Percentiles rank a stretch among this genome's conserved stretches.
These are phyloP conservation scores for Sclerotinia trifoliorum DNA, from an alignment of 2,329 filamentous ascomycete species.

Conservation along the genomic window DNA sequence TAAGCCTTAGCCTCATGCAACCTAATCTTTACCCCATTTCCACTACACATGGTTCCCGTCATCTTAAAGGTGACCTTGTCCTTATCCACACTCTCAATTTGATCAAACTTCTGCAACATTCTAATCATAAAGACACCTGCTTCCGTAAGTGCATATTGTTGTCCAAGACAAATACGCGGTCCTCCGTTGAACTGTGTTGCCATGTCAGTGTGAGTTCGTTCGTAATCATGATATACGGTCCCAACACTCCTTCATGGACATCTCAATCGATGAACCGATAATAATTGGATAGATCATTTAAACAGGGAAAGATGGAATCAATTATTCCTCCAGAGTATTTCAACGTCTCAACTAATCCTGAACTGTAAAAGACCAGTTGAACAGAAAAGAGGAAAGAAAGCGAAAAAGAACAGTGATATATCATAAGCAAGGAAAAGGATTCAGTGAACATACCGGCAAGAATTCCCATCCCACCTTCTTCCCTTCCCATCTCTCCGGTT, in stretches of 20 bases:
- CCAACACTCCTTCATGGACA: no score
- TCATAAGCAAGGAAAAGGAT: background rate
- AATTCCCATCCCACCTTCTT: constrained; percentile 48
- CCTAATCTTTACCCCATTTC: constrained; percentile 41
- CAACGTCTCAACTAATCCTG: background rate
- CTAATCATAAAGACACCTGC: constrained; percentile 40
- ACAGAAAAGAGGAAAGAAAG: background rate
- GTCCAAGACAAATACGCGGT: constrained; percentile 42
- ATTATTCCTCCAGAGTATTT: background rate
- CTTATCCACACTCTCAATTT: constrained; percentile 36
- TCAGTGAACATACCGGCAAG: constrained; percentile 37
- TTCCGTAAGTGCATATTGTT: constrained; percentile 44
- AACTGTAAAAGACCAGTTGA: background rate
- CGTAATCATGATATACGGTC: background rate
- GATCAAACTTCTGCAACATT: constrained; percentile 33
- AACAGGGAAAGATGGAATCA: background rate
- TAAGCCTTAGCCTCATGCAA: constrained; percentile 12
- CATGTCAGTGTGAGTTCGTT: background rate
- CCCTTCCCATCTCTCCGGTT: constrained; percentile 42
- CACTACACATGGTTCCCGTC: constrained; percentile 36
- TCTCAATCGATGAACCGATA: background rate
- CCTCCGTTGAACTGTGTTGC: constrained; percentile 41
- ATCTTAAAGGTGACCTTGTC: constrained; percentile 36
- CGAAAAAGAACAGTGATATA: background rate
- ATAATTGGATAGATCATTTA: background rate